Conservation (phyloP, 331 rosid genomes). For the Malus hybrid region DNA sequence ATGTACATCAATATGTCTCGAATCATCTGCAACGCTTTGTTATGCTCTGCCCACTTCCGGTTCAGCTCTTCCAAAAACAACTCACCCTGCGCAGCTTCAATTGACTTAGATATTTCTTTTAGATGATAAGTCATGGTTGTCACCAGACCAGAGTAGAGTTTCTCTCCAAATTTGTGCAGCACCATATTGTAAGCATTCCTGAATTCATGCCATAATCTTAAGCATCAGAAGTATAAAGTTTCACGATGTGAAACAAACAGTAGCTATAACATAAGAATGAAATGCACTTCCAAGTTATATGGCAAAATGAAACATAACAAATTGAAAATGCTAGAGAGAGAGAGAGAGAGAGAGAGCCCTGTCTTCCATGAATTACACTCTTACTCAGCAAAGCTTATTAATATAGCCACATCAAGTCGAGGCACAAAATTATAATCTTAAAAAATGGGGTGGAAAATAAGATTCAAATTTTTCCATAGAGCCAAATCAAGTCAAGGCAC, state of each 20-base stretch:
- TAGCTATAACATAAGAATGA: neutral
- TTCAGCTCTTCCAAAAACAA: conserved; percentile 79
- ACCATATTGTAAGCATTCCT: conserved; percentile 93
- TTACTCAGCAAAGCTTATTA: neutral
- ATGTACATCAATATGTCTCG: conserved; percentile 88
- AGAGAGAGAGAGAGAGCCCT: no score
- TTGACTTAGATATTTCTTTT: conserved; percentile 35
- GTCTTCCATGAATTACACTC: neutral
- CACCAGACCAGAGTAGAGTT: conserved; percentile 70
- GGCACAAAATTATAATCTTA: neutral
- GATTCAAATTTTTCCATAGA: neutral
- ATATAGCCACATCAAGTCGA: neutral
- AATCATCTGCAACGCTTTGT: conserved; percentile 77
- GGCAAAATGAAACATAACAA: neutral
- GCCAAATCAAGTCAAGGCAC: neutral
- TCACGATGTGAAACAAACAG: neutral
- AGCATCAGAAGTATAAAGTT: neutral
- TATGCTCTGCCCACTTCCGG: conserved; percentile 83
- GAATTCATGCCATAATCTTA: conserved; percentile 15
- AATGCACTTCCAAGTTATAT: neutral
- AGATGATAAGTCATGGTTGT: conserved; percentile 70
- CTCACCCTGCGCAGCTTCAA: conserved; percentile 76
- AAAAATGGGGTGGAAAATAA: neutral
- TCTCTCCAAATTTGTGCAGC: conserved; percentile 86
- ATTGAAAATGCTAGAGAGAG: neutral